phyloP scores from a whole-genome alignment of 148 eudicot species.

The Salicornia ramosissima region DNA sequence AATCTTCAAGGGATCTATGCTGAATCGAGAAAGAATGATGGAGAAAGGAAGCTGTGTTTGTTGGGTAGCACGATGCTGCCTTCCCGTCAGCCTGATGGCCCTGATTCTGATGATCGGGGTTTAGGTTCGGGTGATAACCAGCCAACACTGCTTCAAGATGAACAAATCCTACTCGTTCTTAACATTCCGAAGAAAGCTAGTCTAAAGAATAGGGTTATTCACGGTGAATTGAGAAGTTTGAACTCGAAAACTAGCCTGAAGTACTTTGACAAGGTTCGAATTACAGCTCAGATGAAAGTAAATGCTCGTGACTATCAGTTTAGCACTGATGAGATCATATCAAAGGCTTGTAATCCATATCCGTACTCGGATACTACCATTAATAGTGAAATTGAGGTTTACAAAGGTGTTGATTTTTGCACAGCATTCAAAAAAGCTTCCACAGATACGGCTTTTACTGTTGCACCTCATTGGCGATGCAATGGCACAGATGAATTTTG shows the following conservation, averaged over 20 bases:
- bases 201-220: constrained; percentile 45
- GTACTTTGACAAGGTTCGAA: constrained; percentile 67
- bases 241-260: constrained; percentile 46
- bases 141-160: constrained; percentile 68
- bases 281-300: constrained; percentile 41
- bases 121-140: constrained; percentile 32
- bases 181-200: constrained; percentile 51
- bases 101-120: constrained; percentile 50
- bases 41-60: constrained; percentile 80
- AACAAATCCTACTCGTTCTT: constrained; percentile 63
- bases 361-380: constrained; percentile 43
- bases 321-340: constrained; percentile 37
- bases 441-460: constrained; percentile 36
- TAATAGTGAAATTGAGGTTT: constrained; percentile 37
- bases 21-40: constrained; percentile 45
- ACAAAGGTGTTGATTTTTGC: constrained; percentile 71
- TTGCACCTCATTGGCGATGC: constrained; percentile 86
- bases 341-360: constrained; percentile 66
- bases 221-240: constrained; percentile 71
- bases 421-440: constrained; percentile 36
- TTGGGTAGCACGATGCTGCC: constrained; percentile 76
- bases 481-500: constrained; percentile 69
- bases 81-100: constrained; percentile 34
- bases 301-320: constrained; percentile 49
- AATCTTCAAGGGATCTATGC: constrained; percentile 70